Evolutionary conservation across 2,329 filamentous ascomycete species (phyloP), one percentile per base, ranked within the genome.

Genomic region (Madurella mycetomatis): DNA sequence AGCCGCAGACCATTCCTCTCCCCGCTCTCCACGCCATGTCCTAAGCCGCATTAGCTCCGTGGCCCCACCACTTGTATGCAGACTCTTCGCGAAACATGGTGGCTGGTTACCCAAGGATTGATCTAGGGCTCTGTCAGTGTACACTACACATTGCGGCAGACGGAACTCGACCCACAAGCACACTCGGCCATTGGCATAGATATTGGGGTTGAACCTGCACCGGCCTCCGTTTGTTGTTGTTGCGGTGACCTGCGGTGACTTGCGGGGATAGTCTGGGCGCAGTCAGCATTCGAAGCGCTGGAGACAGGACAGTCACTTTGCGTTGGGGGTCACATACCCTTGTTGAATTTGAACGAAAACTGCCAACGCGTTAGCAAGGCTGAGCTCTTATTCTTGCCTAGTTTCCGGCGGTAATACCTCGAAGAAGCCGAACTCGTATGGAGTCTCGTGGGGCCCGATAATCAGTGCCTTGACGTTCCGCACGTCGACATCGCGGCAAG

Each of bases 351-450:
- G 64, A 95, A 83, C 0, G 77, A 70, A 67, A 95, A 95, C 87
- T 92, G 55, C 13, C 41, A 40, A 2, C n/a, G 37, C 45, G 57
- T 73, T 59, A 75, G 67, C 53, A 41, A 64, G 47, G 5, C 9
- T 17, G 18, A 34, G 9, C 9, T 4, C 13, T 12, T 30, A n/a
- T 4, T 49, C 11, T 16, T 16, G 17, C 16, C 17, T 5, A 8
- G 8, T 11, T 12, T 37, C 19, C 13, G n/a, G 41, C 42, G 40
- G 13, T 15, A 13, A 62, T 70, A 94, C 91, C 80, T 97, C 91
- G 67, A 95, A 97, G 73, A 96, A 96, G 2, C 94, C 94, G 67
- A 95, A 96, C 70, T 96, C 92, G 70, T 99, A 99, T 0, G 92
- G 92, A 0, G 92, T 95, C 64, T 94, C 92, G 60, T 92, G 90